Evolutionary conservation across 2,329 filamentous ascomycete species (phyloP).

Genomic region (Colletotrichum sp.): DNA sequence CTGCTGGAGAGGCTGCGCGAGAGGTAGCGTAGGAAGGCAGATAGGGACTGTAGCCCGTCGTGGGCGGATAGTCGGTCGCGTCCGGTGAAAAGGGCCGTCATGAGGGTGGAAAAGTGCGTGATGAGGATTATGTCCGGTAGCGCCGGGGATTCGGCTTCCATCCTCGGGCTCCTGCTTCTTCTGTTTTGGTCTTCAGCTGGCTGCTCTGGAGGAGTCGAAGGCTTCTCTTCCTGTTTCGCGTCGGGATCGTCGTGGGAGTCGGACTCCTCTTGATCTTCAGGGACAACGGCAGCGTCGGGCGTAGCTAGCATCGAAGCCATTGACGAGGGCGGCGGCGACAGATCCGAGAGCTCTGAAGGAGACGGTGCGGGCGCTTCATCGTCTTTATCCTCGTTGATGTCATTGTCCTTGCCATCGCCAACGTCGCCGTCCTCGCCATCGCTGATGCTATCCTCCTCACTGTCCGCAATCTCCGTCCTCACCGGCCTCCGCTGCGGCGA

Average conservation of each 20-base stretch:
- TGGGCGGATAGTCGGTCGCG: conserved; percentile 53
- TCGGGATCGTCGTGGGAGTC: not conserved
- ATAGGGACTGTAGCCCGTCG: conserved; percentile 50
- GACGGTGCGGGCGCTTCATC: not conserved
- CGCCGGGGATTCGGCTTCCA: not conserved
- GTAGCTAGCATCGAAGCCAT: not conserved
- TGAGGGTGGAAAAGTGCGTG: conserved; percentile 57
- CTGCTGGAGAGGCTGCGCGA: conserved; percentile 42
- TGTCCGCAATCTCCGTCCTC: conserved; percentile 39
- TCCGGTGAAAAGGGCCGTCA: conserved; percentile 57
- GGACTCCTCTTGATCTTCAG: not conserved
- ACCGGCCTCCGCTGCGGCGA: not conserved
- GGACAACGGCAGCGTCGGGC: not conserved
- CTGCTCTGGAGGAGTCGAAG: not conserved
- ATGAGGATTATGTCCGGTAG: conserved; percentile 56
- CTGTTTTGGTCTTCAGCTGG: not conserved
- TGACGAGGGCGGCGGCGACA: conserved; percentile 22
- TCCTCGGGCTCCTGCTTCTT: not conserved
- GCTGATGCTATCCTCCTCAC: conserved; percentile 39
- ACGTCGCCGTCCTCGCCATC: conserved; percentile 35
- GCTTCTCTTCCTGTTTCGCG: not conserved
- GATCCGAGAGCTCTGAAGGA: not conserved
- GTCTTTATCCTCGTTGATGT: conserved; percentile 8
- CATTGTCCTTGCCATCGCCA: conserved; percentile 44
- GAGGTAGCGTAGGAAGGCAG: conserved; percentile 49